Percentiles rank a stretch among this genome's conserved stretches.
Evolutionary conservation across 768 basidiomycete genomes (phyloP).

Genomic region (Saitozyma sp.): DNA sequence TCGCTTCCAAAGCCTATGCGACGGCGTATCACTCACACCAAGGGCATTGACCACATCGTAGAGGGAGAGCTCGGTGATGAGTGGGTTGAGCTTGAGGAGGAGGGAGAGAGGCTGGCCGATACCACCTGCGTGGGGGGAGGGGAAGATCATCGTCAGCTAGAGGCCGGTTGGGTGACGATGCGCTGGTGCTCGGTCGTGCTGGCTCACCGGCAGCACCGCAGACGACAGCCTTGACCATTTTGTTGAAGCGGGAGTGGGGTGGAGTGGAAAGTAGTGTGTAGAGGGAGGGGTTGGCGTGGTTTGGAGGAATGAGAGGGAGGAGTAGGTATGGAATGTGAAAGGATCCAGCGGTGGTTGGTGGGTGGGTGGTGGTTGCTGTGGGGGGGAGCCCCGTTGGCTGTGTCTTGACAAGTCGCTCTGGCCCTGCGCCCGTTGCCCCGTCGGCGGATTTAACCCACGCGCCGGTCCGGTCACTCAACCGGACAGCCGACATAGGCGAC

Average conservation of each 20-base stretch:
- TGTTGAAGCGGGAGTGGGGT: conserved; percentile 4
- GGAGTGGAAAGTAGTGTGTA: background rate
- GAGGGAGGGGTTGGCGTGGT: background rate
- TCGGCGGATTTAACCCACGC: too few species aligned
- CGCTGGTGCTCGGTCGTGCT: conserved; percentile 8
- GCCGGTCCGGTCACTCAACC: too few species aligned
- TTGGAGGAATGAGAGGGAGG: background rate
- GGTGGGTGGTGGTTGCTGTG: too few species aligned
- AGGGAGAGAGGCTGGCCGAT: conserved; percentile 97
- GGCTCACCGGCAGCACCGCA: conserved; percentile 86
- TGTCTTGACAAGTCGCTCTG: too few species aligned
- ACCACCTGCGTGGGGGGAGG: conserved; percentile 58
- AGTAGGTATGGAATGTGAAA: background rate
- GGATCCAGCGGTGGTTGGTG: too few species aligned
- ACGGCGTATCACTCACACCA: conserved; percentile 60
- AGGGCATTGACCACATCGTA: conserved; percentile 95
- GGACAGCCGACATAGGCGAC: too few species aligned
- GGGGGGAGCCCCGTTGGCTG: too few species aligned
- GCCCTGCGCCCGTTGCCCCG: too few species aligned
- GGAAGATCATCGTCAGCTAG: background rate
- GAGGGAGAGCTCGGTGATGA: conserved; percentile 77
- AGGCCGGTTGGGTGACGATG: background rate
- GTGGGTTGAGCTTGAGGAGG: conserved; percentile 86
- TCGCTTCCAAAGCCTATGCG: too few species aligned
- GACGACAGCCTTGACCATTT: conserved; percentile 83